Evolutionary conservation across 176 grass and related monocot species (phyloP).

Genomic region (Musa itinerans): DNA sequence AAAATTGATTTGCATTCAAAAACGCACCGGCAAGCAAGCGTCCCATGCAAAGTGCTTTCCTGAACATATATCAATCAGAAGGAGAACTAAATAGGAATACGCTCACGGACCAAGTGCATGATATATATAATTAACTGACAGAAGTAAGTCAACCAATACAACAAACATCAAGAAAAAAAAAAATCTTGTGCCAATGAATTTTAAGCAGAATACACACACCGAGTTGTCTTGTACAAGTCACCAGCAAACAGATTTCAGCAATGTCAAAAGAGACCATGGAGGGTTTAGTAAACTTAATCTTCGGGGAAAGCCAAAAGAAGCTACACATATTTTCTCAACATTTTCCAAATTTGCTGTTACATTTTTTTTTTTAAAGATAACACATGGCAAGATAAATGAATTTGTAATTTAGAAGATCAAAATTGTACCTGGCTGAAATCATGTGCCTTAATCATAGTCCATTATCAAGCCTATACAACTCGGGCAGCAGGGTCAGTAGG

Average conservation of each 20-base stretch:
- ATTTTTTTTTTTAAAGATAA: background rate
- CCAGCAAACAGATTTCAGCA: no score
- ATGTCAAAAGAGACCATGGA: no score
- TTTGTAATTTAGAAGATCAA: background rate
- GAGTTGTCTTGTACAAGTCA: no score
- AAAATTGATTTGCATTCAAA: background rate
- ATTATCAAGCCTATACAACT: no score
- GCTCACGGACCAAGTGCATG: background rate
- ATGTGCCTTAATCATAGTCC: no score
- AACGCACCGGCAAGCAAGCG: background rate
- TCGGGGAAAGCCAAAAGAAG: background rate
- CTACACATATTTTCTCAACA: background rate
- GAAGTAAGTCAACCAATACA: background rate
- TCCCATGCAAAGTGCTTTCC: background rate
- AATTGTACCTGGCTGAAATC: no score
- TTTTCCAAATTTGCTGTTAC: background rate
- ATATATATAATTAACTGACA: no score
- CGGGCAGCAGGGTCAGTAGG: no score
- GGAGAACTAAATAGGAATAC: background rate
- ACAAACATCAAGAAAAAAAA: background rate
- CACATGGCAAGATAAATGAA: background rate
- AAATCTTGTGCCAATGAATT: background rate
- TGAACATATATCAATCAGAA: background rate
- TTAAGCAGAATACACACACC: background rate
- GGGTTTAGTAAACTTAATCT: no score